phyloP scores from a whole-genome alignment of 73 alveolate species.

The Vitrella brassicaformis region DNA sequence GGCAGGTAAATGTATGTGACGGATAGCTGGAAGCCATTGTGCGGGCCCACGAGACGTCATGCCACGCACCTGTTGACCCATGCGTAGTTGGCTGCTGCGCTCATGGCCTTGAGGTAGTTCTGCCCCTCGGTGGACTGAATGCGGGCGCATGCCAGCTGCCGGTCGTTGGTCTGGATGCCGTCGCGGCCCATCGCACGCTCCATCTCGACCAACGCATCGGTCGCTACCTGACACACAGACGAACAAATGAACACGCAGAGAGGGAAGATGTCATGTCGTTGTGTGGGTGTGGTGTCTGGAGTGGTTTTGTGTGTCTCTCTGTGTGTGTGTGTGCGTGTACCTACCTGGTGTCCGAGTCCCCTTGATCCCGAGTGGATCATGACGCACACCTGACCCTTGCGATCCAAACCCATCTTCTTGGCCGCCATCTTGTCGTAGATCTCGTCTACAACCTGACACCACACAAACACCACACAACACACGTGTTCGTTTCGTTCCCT shows the following conservation, averaged over 20 bases:
- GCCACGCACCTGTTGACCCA: slow-evolving; percentile 19
- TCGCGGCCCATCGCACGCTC: slow-evolving; percentile 24
- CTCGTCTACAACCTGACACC: slow-evolving; percentile 28
- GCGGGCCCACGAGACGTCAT: neutral
- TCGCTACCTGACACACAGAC: slow-evolving; percentile 17
- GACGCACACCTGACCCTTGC: slow-evolving; percentile 33
- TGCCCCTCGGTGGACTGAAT: slow-evolving; percentile 4
- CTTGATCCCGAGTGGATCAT: slow-evolving; percentile 38
- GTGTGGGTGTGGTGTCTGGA: too few species aligned
- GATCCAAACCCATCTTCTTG: slow-evolving; percentile 33
- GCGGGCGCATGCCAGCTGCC: slow-evolving; percentile 36
- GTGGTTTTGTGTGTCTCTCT: too few species aligned
- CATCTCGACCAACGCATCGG: slow-evolving; percentile 35
- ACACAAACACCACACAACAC: too few species aligned
- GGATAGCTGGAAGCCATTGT: neutral
- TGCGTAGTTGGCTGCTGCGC: slow-evolving; percentile 37
- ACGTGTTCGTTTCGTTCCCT: too few species aligned
- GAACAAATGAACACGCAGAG: neutral
- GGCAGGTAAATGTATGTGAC: neutral
- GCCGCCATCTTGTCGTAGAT: slow-evolving; percentile 32
- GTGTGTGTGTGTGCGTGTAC: too few species aligned
- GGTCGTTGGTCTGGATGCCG: slow-evolving; percentile 15
- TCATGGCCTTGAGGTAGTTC: slow-evolving; percentile 8
- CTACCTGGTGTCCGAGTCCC: slow-evolving; percentile 35
- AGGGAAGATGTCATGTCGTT: too few species aligned